phyloP scores from a whole-genome alignment of 177 flowering plant genomes.

The Vitis hybrid region DNA sequence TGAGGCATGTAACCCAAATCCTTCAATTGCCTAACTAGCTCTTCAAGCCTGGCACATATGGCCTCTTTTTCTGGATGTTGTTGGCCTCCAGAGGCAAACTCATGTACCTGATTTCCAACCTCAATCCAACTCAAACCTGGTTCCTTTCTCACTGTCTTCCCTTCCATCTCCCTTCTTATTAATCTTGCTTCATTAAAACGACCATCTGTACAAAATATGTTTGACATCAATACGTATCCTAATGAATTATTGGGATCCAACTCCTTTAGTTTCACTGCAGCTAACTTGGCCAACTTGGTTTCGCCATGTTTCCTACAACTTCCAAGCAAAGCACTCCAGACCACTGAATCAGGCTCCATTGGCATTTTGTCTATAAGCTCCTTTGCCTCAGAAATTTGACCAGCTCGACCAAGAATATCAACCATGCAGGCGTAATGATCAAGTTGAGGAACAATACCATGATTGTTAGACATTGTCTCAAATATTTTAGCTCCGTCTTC shows the following conservation, averaged over 20 bases:
- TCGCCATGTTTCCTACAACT: constrained; percentile 73
- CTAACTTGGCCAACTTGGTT: constrained; percentile 45
- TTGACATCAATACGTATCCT: constrained; percentile 68
- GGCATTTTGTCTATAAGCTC: constrained; percentile 58
- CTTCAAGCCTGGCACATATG: constrained; percentile 36
- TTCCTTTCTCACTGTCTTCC: constrained; percentile 55
- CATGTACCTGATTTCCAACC: constrained; percentile 56
- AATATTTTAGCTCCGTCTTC: constrained; percentile 58
- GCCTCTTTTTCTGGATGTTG: constrained; percentile 40
- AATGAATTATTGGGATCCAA: constrained; percentile 61
- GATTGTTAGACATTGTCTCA: constrained; percentile 39
- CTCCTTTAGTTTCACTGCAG: constrained; percentile 51
- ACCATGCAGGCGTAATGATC: constrained; percentile 84
- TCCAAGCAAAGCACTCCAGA: constrained; percentile 77
- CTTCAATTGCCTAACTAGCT: constrained; percentile 43
- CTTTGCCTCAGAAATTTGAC: constrained; percentile 53
- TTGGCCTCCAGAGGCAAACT: constrained; percentile 78
- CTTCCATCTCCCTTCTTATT: constrained; percentile 60
- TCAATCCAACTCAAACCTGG: constrained; percentile 90
- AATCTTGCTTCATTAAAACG: constrained; percentile 45
- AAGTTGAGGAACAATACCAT: constrained; percentile 52
- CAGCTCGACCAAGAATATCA: constrained; percentile 72
- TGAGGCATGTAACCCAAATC: constrained; percentile 68
- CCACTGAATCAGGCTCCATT: constrained; percentile 63
- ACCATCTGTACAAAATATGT: constrained; percentile 55